These are phyloP conservation scores for Circinella minor DNA, from an alignment of 371 early-diverging fungal species.

Conservation along the genomic window DNA sequence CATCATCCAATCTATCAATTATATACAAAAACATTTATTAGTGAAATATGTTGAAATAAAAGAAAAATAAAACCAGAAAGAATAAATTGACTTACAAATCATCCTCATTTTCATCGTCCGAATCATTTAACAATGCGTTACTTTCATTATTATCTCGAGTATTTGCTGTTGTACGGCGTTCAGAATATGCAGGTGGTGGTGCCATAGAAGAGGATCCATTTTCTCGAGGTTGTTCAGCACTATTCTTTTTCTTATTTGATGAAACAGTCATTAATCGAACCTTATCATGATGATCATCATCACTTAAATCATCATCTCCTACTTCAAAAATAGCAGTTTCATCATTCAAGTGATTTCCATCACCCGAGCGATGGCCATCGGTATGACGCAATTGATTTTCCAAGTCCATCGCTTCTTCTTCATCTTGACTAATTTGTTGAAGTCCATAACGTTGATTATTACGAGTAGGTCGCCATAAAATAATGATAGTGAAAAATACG, in stretches of 20 bases:
- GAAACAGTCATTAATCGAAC: conserved; percentile 27
- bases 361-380: conserved; percentile 28
- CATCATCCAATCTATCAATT: conserved; percentile 35
- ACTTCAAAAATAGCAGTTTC: conserved; percentile 68
- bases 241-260: conserved; percentile 9
- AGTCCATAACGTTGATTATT: conserved; percentile 87
- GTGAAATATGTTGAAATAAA: too few relatives aligned
- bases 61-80: background rate
- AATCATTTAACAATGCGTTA: conserved; percentile 7
- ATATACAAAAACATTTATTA: too few relatives aligned
- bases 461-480: conserved; percentile 92
- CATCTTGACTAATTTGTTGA: conserved; percentile 59
- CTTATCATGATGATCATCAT: conserved; percentile 47
- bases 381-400: conserved; percentile 59
- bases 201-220: conserved; percentile 6
- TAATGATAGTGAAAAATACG: conserved; percentile 77
- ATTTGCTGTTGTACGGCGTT: conserved; percentile 3
- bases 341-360: conserved; percentile 37
- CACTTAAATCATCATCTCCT: conserved; percentile 65
- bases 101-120: conserved; percentile 11
- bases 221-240: conserved; percentile 12
- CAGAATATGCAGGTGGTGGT: conserved; percentile 1
- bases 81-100: conserved; percentile 33
- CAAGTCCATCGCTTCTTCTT: conserved; percentile 62
- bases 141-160: background rate